Percentiles rank a stretch among this genome's conserved stretches.
Evolutionary conservation across 2,329 filamentous ascomycete species (phyloP).

Genomic region (Diaporthe sp.): DNA sequence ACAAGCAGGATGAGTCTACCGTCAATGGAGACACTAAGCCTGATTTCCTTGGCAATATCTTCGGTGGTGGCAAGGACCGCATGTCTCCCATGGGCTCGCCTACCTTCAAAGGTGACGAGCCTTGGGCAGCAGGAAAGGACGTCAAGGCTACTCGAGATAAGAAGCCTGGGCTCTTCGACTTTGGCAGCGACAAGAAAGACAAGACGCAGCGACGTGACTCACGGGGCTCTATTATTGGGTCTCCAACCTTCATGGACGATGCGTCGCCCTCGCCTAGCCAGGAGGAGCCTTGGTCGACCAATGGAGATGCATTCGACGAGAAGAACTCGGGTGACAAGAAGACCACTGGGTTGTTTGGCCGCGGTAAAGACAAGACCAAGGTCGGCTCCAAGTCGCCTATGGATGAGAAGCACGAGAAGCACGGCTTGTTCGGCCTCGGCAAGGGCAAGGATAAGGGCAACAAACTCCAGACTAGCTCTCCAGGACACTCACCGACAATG

Average conservation of each 20-base stretch:
- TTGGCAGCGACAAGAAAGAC: slow-evolving; percentile 1
- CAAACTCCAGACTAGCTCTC: not conserved
- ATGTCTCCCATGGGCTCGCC: slow-evolving; percentile 14
- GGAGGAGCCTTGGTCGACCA: not conserved
- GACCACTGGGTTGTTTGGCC: not conserved
- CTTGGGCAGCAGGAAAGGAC: slow-evolving; percentile 3
- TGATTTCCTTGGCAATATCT: slow-evolving; percentile 2
- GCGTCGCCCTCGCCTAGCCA: not conserved
- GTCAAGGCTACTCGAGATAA: not conserved
- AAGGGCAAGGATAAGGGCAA: too few species aligned
- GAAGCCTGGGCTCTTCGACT: not conserved
- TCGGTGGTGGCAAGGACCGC: slow-evolving; percentile 7
- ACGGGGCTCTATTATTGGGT: not conserved
- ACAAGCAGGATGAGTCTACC: not conserved
- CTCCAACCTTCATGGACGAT: not conserved
- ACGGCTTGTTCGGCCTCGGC: too few species aligned
- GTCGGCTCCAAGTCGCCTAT: not conserved
- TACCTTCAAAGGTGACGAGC: not conserved
- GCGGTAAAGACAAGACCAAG: not conserved
- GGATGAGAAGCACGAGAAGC: too few species aligned
- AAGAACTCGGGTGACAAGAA: slow-evolving; percentile 1
- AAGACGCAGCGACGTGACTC: slow-evolving; percentile 2
- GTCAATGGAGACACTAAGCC: not conserved
- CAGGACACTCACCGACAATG: not conserved
- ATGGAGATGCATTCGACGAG: not conserved